A percentile compares a stretch with the other conserved stretches of the same genome.
phyloP scores from a whole-genome alignment of 2,329 filamentous ascomycete species.

The Aspergillus aculeatus region DNA sequence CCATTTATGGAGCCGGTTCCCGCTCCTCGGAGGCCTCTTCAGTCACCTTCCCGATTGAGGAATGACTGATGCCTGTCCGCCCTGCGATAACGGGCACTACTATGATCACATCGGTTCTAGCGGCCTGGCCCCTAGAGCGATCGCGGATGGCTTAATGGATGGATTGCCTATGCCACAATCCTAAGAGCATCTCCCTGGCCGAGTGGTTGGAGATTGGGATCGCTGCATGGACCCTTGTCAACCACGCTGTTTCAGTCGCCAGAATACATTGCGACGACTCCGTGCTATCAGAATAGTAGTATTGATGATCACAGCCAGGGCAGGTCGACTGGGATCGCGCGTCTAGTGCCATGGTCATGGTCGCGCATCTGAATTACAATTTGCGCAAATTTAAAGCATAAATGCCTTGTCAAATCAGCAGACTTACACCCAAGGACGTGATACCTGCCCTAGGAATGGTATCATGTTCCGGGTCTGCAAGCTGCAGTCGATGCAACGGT shows the following conservation, averaged over 20 bases:
- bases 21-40: slow-evolving; percentile 5
- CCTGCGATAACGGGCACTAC: neutral
- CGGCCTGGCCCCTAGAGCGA: neutral
- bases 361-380: no score
- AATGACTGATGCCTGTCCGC: slow-evolving; percentile 4
- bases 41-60: slow-evolving; percentile 24
- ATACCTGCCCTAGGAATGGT: neutral
- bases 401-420: neutral
- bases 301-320: neutral
- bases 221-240: neutral
- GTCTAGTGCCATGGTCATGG: neutral
- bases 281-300: neutral
- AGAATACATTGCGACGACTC: neutral
- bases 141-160: neutral
- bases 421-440: neutral
- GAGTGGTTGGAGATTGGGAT: neutral
- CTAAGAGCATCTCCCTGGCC: neutral
- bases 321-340: neutral
- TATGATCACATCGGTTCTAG: neutral
- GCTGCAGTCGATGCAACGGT: slow-evolving; percentile 2
- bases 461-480: neutral
- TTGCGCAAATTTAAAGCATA: neutral
- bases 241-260: neutral
- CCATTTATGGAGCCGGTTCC: slow-evolving; percentile 7
- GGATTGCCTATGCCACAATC: neutral